Evolutionary conservation across 2,329 filamentous ascomycete genomes (phyloP).

Genomic region (Fusarium burgessii): DNA sequence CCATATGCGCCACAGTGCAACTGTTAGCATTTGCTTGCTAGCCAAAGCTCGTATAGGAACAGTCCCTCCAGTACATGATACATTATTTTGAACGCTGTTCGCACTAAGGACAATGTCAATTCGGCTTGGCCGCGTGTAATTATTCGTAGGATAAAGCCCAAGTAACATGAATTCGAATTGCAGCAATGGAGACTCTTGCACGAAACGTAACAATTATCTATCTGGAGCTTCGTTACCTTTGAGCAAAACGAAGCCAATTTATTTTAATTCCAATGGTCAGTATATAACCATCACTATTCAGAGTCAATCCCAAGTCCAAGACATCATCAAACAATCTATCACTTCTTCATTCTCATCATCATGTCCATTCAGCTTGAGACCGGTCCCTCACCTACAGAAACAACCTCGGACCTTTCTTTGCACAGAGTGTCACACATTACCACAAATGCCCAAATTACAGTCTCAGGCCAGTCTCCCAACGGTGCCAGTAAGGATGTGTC

Average conservation of each 20-base stretch:
- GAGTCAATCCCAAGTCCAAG: too few species aligned
- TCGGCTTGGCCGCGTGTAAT: not conserved
- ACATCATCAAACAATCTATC: not conserved
- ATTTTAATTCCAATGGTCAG: accelerated
- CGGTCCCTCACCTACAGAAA: too few species aligned
- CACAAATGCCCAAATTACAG: not conserved
- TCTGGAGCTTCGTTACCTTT: accelerated
- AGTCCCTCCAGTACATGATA: not conserved
- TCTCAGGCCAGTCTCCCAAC: accelerated
- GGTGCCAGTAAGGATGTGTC: not conserved
- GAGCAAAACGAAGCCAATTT: accelerated
- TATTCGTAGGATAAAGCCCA: too few species aligned
- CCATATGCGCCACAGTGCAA: not conserved
- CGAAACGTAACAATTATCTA: conserved; percentile 1
- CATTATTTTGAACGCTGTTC: not conserved
- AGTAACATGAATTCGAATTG: not conserved
- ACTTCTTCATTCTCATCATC: not conserved
- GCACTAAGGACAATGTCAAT: not conserved
- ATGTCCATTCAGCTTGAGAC: not conserved
- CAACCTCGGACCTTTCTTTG: not conserved
- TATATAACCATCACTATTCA: not conserved
- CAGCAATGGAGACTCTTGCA: not conserved
- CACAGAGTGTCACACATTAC: not conserved
- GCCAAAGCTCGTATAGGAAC: not conserved
- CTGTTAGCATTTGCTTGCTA: not conserved